These are phyloP conservation scores for Brassica balearica DNA, from an alignment of 441 rosid genomes.

Conservation along the genomic window DNA sequence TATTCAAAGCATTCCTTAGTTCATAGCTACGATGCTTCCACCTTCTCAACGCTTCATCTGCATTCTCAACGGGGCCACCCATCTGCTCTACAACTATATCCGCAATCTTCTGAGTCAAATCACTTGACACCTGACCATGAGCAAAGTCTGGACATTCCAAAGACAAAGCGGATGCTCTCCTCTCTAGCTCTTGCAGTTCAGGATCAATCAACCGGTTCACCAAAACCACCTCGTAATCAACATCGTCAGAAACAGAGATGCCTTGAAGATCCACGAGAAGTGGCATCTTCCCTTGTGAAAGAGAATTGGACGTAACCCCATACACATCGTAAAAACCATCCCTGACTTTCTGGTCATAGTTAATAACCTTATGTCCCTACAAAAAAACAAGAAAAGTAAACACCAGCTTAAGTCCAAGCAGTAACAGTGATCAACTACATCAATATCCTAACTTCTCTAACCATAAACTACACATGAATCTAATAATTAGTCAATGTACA, in stretches of 20 bases:
- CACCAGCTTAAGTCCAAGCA: slow-evolving; percentile 22
- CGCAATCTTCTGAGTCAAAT: slow-evolving; percentile 86
- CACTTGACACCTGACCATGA: slow-evolving; percentile 53
- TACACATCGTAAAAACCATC: slow-evolving; percentile 96
- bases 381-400: slow-evolving; percentile 13
- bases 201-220: slow-evolving; percentile 84
- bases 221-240: slow-evolving; percentile 78
- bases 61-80: slow-evolving; percentile 95
- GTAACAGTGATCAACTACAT: not conserved
- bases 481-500: not conserved
- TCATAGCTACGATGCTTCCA: slow-evolving; percentile 75
- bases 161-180: slow-evolving; percentile 53
- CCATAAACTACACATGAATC: not conserved
- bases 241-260: slow-evolving; percentile 66
- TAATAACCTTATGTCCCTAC: slow-evolving; percentile 94
- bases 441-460: not conserved
- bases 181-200: slow-evolving; percentile 80
- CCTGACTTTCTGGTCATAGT: slow-evolving; percentile 77
- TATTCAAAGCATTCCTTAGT: slow-evolving; percentile 65
- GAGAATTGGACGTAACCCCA: slow-evolving; percentile 66
- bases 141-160: slow-evolving; percentile 54
- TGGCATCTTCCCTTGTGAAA: slow-evolving; percentile 81
- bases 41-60: slow-evolving; percentile 78
- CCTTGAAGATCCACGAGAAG: slow-evolving; percentile 85
- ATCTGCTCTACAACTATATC: slow-evolving; percentile 82